phyloP scores from a whole-genome alignment of 148 eudicot genomes.

The Vaccinium darrowii region DNA sequence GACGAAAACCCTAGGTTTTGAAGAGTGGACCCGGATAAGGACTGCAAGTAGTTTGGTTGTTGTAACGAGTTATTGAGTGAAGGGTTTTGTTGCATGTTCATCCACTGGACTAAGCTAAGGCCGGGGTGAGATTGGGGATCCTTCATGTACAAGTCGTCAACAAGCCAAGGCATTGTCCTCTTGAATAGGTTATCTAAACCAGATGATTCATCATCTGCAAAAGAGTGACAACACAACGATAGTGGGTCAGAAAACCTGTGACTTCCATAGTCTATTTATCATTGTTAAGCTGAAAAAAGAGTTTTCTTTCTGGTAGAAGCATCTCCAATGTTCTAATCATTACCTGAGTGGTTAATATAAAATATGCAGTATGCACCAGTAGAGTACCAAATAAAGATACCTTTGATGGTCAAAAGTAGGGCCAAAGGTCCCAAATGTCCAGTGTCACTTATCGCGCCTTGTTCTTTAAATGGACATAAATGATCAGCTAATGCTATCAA shows the following conservation, averaged over 20 bases:
- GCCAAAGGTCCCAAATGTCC: not conserved
- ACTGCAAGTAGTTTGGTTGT: constrained; percentile 46
- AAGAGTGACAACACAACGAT: not conserved
- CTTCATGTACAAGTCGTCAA: constrained; percentile 64
- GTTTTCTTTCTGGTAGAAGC: constrained; percentile 8
- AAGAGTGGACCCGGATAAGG: constrained; percentile 52
- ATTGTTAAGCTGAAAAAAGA: constrained; percentile 12
- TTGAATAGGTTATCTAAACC: constrained; percentile 63
- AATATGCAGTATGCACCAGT: not conserved
- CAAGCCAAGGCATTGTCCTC: constrained; percentile 96
- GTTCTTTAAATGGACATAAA: not conserved
- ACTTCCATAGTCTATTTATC: not conserved
- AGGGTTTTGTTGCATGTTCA: constrained; percentile 86
- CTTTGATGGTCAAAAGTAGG: constrained; percentile 5
- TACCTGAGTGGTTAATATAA: not conserved
- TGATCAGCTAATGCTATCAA: not conserved
- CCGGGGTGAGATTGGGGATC: constrained; percentile 66
- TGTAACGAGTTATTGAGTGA: constrained; percentile 58
- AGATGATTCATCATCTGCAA: constrained; percentile 68
- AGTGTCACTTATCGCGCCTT: not conserved
- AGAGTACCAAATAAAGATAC: constrained; percentile 13
- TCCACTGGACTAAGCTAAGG: constrained; percentile 84
- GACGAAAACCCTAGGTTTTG: constrained; percentile 55
- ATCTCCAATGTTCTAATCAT: constrained; percentile 18
- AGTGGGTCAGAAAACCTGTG: not conserved